Conservation (phyloP, 2,329 filamentous ascomycete genomes). For the Penicillium sp. region DNA sequence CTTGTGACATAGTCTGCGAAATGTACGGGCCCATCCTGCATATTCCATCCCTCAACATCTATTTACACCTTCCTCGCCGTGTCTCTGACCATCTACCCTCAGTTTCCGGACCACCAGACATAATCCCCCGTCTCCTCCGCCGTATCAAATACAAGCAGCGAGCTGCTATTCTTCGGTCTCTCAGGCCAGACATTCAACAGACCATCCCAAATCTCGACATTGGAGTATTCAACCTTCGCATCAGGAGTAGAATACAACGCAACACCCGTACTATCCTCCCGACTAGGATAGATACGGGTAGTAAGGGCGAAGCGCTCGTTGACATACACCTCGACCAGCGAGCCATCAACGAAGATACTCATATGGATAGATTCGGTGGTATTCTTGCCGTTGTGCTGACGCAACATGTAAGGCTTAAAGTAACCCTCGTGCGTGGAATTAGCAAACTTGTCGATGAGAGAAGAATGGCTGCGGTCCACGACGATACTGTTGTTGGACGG, state of each 20-base stretch:
- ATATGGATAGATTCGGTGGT: slow-evolving; percentile 18
- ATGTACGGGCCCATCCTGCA: neutral
- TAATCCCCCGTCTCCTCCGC: slow-evolving; percentile 26
- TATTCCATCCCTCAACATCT: too few relatives aligned
- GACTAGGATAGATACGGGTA: slow-evolving; percentile 24
- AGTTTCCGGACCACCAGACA: slow-evolving; percentile 27
- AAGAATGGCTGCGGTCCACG: slow-evolving; percentile 22
- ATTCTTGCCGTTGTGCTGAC: neutral
- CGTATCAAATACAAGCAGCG: slow-evolving; percentile 24
- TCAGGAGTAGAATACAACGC: slow-evolving; percentile 11
- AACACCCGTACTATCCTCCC: slow-evolving; percentile 21
- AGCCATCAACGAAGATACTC: slow-evolving; percentile 25
- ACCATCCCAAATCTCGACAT: slow-evolving; percentile 27
- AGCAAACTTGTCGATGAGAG: slow-evolving; percentile 18
- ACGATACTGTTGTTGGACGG: slow-evolving; percentile 19
- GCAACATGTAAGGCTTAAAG: slow-evolving; percentile 22
- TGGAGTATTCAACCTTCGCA: slow-evolving; percentile 16
- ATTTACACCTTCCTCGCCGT: neutral
- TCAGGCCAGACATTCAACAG: slow-evolving; percentile 24
- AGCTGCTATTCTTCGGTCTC: slow-evolving; percentile 23
- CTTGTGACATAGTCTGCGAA: neutral
- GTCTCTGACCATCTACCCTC: neutral
- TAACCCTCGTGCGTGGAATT: slow-evolving; percentile 20
- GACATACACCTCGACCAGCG: slow-evolving; percentile 23
- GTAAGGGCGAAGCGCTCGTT: slow-evolving; percentile 27